A percentile compares a stretch with the other conserved stretches of the same genome.
Evolutionary conservation across 805 yeast species (phyloP).

Genomic region (Kurtzmaniella cleridarum): DNA sequence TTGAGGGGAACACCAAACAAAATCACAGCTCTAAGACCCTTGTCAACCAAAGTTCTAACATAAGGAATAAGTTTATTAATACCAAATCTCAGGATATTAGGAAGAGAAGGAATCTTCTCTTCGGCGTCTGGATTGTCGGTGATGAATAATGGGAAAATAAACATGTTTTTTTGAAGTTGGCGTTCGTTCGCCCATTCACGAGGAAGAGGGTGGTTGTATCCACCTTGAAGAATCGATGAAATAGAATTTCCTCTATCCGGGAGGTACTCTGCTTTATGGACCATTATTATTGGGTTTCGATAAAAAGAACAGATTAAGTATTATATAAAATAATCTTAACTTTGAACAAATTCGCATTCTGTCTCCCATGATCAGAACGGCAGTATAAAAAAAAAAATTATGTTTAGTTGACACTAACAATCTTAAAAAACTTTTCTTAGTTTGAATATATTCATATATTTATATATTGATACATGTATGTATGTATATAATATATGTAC

Average conservation of each 20-base stretch:
- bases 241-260: constrained; percentile 54
- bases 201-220: constrained; percentile 84
- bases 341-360: too few species aligned
- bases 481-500: too few species aligned
- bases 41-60: constrained; percentile 61
- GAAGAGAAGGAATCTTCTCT: constrained; percentile 66
- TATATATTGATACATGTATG: too few species aligned
- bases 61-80: constrained; percentile 71
- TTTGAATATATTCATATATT: too few species aligned
- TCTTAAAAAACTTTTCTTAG: too few species aligned
- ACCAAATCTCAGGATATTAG: constrained; percentile 86
- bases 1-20: constrained; percentile 87
- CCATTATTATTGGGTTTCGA: too few species aligned
- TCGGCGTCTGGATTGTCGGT: constrained; percentile 81
- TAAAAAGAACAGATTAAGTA: not conserved
- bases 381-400: too few species aligned
- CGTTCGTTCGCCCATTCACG: constrained; percentile 90
- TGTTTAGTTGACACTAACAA: too few species aligned
- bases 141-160: constrained; percentile 87
- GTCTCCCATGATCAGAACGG: not conserved
- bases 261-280: constrained; percentile 68
- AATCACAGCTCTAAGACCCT: constrained; percentile 83
- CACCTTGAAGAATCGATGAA: constrained; percentile 83
- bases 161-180: constrained; percentile 79
- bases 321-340: not conserved